Evolutionary conservation across 2,329 filamentous ascomycete genomes (phyloP), one percentile per base, ranked within the genome.

Genomic region (Fusarium cyanostomum): DNA sequence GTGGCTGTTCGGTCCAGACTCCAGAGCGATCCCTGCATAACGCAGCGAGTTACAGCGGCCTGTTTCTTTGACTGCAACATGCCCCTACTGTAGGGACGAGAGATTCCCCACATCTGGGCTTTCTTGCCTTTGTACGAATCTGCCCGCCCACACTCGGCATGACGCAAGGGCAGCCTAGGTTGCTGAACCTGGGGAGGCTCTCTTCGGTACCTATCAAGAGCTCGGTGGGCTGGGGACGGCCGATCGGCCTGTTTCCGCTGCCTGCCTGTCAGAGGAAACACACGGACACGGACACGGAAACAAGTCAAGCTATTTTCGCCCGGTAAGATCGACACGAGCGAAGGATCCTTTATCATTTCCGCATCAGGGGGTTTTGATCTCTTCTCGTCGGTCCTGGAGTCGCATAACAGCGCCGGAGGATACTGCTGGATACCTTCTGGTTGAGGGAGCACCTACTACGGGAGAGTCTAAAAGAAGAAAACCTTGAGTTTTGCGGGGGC

Each of bases 81-180:
- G 45, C 54, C 56, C 33, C 45, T 55, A 54, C 45, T 24, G 13
- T 16, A 39, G 41, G 33, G 39, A 35, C 34, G 42, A 37, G 41
- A 63, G 51, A 7, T 62, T 63, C 69, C 61, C 69, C 69, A 71
- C 69, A 66, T 34, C 64, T 57, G 69, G 69, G 69, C 69, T 68
- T 70, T 70, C 59, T 68, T 43, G 33, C 34, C 58, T 62, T 49
- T 49, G 46, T n/a, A 45, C 52, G 30, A 62, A 51, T 70, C 61
- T 64, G 67, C 66, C 68, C 62, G 30, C 34, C 68, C 38, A 53
- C 43, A 54, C 33, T 58, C 58, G 41, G 42, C 57, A 66, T 71
- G 67, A 69, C 64, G 69, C 69, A 69, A 70, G 67, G 69, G 57
- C 49, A 57, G 46, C 55, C 60, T 51, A 26, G 61, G 59, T 24